A percentile compares a stretch with the other conserved stretches of the same genome.
phyloP scores from a whole-genome alignment of 768 basidiomycete species.

The Termitomyces sp. region DNA sequence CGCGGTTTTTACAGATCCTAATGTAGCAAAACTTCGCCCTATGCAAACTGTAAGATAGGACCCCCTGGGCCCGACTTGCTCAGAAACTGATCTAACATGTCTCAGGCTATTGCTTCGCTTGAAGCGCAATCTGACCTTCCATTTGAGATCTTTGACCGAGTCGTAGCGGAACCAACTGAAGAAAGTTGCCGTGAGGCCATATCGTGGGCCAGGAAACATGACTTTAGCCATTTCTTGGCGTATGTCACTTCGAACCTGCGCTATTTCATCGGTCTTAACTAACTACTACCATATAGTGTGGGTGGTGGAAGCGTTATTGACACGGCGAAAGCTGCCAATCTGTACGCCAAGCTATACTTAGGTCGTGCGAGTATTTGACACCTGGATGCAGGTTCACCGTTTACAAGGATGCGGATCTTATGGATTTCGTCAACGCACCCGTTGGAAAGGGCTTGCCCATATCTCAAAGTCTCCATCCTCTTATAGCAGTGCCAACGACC shows the following conservation, averaged over 20 bases:
- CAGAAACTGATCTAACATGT: neutral
- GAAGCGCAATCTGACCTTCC: slow-evolving; percentile 71
- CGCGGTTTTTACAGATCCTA: slow-evolving; percentile 90
- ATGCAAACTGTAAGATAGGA: slow-evolving; percentile 67
- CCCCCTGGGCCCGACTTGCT: too few relatives aligned
- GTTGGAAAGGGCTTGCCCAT: slow-evolving; percentile 91
- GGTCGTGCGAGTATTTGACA: neutral
- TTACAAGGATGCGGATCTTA: slow-evolving; percentile 88
- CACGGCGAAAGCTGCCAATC: slow-evolving; percentile 92
- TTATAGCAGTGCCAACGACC: slow-evolving; percentile 77
- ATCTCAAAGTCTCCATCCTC: slow-evolving; percentile 64
- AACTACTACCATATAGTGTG: slow-evolving; percentile 50
- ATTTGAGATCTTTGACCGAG: slow-evolving; percentile 79
- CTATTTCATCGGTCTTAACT: slow-evolving; percentile 1
- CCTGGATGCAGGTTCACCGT: slow-evolving; percentile 63
- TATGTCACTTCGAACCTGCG: slow-evolving; percentile 35
- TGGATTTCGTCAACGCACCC: slow-evolving; percentile 97
- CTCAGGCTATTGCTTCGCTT: slow-evolving; percentile 74
- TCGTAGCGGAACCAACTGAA: slow-evolving; percentile 90
- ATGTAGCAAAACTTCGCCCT: slow-evolving; percentile 74
- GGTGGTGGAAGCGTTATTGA: slow-evolving; percentile 96
- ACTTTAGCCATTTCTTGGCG: slow-evolving; percentile 94
- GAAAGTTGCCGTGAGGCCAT: slow-evolving; percentile 88
- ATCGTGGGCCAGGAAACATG: slow-evolving; percentile 77
- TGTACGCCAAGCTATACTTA: slow-evolving; percentile 39